Conservation (phyloP, 163 green algal species). For the Volvox carteri region DNA sequence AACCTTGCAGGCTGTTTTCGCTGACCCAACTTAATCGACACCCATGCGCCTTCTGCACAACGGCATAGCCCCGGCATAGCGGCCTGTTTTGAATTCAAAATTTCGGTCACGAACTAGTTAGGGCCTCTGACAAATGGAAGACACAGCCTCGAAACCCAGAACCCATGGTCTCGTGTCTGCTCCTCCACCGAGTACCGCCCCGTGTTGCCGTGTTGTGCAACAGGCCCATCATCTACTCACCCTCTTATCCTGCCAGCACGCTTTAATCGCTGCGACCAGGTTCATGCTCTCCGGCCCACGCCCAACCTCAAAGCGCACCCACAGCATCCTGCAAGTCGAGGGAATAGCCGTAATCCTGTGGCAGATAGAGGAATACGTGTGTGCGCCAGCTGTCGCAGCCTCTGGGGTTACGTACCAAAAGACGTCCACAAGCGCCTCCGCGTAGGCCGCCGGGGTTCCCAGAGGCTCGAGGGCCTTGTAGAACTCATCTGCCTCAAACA, state of each 20-base stretch:
- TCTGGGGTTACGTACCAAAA: slow-evolving; percentile 25
- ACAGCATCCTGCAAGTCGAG: slow-evolving; percentile 53
- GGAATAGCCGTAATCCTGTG: background rate
- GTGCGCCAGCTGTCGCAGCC: background rate
- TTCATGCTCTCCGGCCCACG: slow-evolving; percentile 39
- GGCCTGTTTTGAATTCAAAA: too few species aligned
- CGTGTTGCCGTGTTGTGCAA: too few species aligned
- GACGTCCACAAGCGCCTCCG: slow-evolving; percentile 51
- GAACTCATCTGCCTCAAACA: slow-evolving; percentile 34
- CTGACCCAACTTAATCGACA: too few species aligned
- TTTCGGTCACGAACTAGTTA: too few species aligned
- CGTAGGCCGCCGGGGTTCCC: slow-evolving; percentile 2
- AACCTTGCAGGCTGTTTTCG: too few species aligned
- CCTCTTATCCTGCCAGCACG: slow-evolving; percentile 56
- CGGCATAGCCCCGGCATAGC: too few species aligned
- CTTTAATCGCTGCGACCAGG: slow-evolving; percentile 61
- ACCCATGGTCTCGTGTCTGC: too few species aligned
- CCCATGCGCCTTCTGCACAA: too few species aligned
- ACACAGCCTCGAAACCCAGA: too few species aligned
- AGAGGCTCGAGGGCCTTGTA: slow-evolving; percentile 46
- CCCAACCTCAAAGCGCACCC: slow-evolving; percentile 52
- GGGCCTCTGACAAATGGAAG: too few species aligned
- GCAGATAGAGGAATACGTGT: background rate
- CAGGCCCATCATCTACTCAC: too few species aligned
- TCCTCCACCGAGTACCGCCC: too few species aligned